These are phyloP conservation scores for Ophiostoma sp. DNA, from an alignment of 2,329 filamentous ascomycete genomes.

Conservation along the genomic window DNA sequence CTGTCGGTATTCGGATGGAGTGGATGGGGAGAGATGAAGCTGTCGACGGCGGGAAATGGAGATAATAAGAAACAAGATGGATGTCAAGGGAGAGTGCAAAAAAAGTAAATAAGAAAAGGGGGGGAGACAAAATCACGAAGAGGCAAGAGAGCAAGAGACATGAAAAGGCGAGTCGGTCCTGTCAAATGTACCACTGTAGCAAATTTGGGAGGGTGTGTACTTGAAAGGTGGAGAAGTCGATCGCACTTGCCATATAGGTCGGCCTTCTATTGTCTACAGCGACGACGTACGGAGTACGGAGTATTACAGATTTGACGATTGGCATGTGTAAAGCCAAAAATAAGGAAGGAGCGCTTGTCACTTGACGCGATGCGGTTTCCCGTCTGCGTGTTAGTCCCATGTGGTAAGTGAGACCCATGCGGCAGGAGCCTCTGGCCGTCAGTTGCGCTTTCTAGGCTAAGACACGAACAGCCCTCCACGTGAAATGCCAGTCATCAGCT, in stretches of 20 bases:
- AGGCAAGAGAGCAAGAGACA: neutral
- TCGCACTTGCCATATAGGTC: neutral
- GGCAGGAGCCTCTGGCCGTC: slow-evolving; percentile 14
- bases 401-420: slow-evolving; percentile 14
- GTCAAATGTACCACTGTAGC: neutral
- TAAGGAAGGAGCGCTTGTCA: slow-evolving; percentile 10
- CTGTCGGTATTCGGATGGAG: neutral
- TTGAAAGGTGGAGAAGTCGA: neutral
- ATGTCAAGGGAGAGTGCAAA: too few species aligned
- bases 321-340: slow-evolving; percentile 9
- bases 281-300: neutral
- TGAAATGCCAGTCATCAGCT: slow-evolving; percentile 9
- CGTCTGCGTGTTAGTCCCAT: slow-evolving; percentile 20
- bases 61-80: too few species aligned
- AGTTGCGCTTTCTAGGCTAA: slow-evolving; percentile 16
- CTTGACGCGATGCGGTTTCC: slow-evolving; percentile 16
- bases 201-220: neutral
- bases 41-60: neutral
- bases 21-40: neutral
- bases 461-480: slow-evolving; percentile 12
- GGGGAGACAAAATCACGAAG: neutral
- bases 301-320: neutral
- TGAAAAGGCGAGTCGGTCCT: too few species aligned
- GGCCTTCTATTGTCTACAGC: neutral
- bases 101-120: neutral